A percentile compares a stretch with the other conserved stretches of the same genome.
These are phyloP conservation scores for Geotrichum reessii DNA, from an alignment of 1,139 yeast genomes.

Conservation along the genomic window DNA sequence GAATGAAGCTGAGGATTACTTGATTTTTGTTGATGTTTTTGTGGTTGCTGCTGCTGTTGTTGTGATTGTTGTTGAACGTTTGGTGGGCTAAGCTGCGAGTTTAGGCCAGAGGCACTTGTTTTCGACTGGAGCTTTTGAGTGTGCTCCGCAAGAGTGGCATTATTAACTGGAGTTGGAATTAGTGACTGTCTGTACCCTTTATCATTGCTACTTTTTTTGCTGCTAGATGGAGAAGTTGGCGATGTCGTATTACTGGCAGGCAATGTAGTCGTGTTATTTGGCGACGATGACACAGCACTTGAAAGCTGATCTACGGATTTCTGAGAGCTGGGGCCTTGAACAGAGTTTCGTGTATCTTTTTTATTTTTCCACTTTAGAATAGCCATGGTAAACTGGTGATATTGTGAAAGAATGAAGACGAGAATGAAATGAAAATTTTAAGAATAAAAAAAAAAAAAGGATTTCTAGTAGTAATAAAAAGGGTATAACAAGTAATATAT, in stretches of 20 bases:
- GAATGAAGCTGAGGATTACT: not conserved
- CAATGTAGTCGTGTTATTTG: slow-evolving; percentile 1
- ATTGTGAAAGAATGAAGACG: too few species aligned
- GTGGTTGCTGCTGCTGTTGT: not conserved
- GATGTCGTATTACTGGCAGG: slow-evolving; percentile 2
- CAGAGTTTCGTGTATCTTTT: slow-evolving; percentile 28
- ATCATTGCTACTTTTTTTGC: slow-evolving; percentile 1
- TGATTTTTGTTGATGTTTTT: too few species aligned
- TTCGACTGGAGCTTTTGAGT: slow-evolving; percentile 5
- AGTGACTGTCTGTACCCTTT: slow-evolving; percentile 4
- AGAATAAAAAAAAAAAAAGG: not conserved
- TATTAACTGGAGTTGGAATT: not conserved
- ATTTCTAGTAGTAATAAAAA: not conserved
- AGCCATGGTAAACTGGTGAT: slow-evolving; percentile 25
- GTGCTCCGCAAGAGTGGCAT: not conserved
- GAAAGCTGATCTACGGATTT: slow-evolving; percentile 12
- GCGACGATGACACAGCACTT: slow-evolving; percentile 13
- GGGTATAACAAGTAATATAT: too few species aligned
- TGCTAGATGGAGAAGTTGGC: slow-evolving; percentile 4
- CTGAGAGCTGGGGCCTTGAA: slow-evolving; percentile 16
- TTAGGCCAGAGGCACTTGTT: not conserved
- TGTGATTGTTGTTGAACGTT: not conserved
- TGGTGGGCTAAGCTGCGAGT: not conserved
- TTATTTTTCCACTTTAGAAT: slow-evolving; percentile 27
- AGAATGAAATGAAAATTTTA: not conserved